Evolutionary conservation across 2,329 filamentous ascomycete species (phyloP), one percentile per base, ranked within the genome.

Genomic region (Penicillium rolfsii): DNA sequence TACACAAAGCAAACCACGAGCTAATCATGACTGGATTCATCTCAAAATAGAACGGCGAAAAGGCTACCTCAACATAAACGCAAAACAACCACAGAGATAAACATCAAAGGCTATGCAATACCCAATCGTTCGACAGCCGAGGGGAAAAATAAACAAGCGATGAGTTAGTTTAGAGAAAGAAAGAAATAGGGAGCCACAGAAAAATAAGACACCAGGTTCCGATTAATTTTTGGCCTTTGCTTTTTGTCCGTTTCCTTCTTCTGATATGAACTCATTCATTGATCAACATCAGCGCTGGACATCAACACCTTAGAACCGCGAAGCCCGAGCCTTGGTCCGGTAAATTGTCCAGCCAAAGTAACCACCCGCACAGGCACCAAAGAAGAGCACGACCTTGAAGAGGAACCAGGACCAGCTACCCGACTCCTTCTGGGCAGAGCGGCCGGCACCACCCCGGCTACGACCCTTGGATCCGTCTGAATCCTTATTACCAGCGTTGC

Each of bases 261-360:
- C 16, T 30, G 26, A 53, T 28, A 40, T 28, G 33, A 14, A 40
- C 40, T 43, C 40, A 19, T 43, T 53, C 22, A 14, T 36, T 14
- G 35, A 36, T 12, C 35, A 36, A 36, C 11, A 36, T 2, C 35
- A 36, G 14, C 35, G n/a, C 35, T 9, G 14, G 4, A 22, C 19
- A 22, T 22, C 19, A 22, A 9, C 59, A 53, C 45, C 52, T 67
- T 67, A 76, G 59, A 77, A 77, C 49, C 75, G 68, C 57, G 75
- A 77, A 28, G 74, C 74, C 74, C 85, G 86, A 76, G 80, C 82
- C 63, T 75, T 78, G 65, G 89, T 78, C 73, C 93, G 86, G 80
- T 91, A 99, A 49, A 89, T 85, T 6, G 93, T 97, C 75, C 85
- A 98, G 30, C 92, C 94, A 48, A 93, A 87, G 75, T 98, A 99